These are phyloP conservation scores for Candida rishiriensis DNA, from an alignment of 805 yeast species.

Conservation along the genomic window DNA sequence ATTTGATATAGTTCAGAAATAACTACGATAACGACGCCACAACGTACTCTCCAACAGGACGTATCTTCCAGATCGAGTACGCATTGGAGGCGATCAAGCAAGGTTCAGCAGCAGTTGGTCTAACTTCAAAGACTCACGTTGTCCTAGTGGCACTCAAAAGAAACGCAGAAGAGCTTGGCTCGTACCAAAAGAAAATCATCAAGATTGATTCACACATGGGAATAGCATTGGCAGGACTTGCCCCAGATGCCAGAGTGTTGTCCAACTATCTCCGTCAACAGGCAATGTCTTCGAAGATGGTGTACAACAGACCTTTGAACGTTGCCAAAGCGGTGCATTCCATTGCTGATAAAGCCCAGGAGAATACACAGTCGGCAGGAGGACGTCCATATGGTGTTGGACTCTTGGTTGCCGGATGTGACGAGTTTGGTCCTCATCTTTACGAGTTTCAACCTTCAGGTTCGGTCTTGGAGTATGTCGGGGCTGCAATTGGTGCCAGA, in stretches of 20 bases:
- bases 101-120: conserved; percentile 96
- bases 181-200: conserved; percentile 91
- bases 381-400: conserved; percentile 99
- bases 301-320: conserved; percentile 80
- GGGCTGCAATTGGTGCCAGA: conserved; percentile 96
- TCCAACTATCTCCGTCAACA: conserved; percentile 86
- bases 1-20: conserved; percentile 69
- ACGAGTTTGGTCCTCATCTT: conserved; percentile 90
- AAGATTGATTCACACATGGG: conserved; percentile 93
- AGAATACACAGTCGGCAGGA: conserved; percentile 93
- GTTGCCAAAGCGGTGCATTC: conserved; percentile 78
- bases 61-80: conserved; percentile 85
- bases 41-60: conserved; percentile 93
- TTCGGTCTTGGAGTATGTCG: conserved; percentile 82
- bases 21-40: conserved; percentile 98
- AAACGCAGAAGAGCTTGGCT: conserved; percentile 95
- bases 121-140: conserved; percentile 80
- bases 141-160: conserved; percentile 93
- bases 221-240: conserved; percentile 92
- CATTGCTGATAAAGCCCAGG: conserved; percentile 95
- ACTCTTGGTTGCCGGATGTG: conserved; percentile 81
- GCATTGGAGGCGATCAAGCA: conserved; percentile 96
- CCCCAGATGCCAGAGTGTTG: conserved; percentile 95
- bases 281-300: conserved; percentile 81
- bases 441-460: conserved; percentile 97